These are phyloP conservation scores for Dacryopinax primogenitus DNA, from an alignment of 768 basidiomycete genomes.

Conservation along the genomic window DNA sequence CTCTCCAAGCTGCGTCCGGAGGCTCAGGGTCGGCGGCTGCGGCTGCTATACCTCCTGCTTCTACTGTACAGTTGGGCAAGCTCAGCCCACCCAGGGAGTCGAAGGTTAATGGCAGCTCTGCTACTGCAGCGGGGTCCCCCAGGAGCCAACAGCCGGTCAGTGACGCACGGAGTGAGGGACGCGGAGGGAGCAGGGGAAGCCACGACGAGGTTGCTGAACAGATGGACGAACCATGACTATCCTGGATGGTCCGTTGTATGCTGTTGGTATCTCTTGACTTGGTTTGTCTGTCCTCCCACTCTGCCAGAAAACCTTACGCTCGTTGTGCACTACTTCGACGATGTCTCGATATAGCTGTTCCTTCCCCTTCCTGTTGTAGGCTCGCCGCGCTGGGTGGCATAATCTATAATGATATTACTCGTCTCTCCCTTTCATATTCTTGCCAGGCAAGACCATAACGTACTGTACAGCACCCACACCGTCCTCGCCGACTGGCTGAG, in stretches of 20 bases:
- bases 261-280: too few relatives aligned
- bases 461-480: too few relatives aligned
- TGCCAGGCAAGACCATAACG: too few relatives aligned
- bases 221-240: background rate
- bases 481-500: background rate
- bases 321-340: too few relatives aligned
- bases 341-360: background rate
- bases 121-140: background rate
- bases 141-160: background rate
- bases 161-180: background rate
- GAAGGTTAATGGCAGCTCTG: background rate
- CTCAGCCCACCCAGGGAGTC: background rate
- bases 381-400: conserved; percentile 3
- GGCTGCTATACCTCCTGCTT: conserved; percentile 12
- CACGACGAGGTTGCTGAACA: conserved; percentile 4
- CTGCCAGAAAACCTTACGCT: too few relatives aligned
- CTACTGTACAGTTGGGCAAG: background rate
- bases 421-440: too few relatives aligned
- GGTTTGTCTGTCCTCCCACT: background rate
- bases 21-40: too few relatives aligned
- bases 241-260: too few relatives aligned
- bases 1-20: conserved; percentile 37
- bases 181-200: background rate
- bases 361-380: background rate
- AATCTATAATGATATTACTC: background rate